A percentile compares a stretch with the other conserved stretches of the same genome.
Conservation (phyloP, 2,329 filamentous ascomycete species). For the Trichoderma sp. region DNA sequence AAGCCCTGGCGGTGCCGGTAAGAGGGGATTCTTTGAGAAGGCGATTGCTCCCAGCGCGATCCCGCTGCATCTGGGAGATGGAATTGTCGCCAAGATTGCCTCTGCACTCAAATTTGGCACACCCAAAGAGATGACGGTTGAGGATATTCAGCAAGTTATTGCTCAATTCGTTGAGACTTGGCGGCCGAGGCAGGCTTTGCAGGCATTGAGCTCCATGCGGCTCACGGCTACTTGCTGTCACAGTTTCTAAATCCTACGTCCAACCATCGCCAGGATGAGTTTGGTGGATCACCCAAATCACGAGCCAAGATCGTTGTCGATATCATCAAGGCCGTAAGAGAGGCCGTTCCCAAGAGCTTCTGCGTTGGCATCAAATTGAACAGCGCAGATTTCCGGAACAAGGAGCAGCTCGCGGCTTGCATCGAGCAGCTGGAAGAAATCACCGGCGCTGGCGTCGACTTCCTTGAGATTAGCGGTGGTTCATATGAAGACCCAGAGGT, state of each 20-base stretch:
- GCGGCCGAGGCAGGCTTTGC: slow-evolving; percentile 51
- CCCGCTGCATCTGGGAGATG: slow-evolving; percentile 47
- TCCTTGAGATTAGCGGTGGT: slow-evolving; percentile 70
- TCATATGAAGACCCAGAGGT: slow-evolving; percentile 58
- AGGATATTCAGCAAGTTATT: slow-evolving; percentile 59
- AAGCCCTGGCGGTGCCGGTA: slow-evolving; percentile 46
- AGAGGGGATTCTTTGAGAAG: slow-evolving; percentile 43
- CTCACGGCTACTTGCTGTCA: slow-evolving; percentile 61
- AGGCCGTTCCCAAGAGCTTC: slow-evolving; percentile 46
- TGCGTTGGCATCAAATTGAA: slow-evolving; percentile 61
- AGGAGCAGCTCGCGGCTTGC: slow-evolving; percentile 52
- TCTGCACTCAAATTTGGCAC: slow-evolving; percentile 52
- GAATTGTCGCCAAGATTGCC: slow-evolving; percentile 41
- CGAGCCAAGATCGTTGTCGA: slow-evolving; percentile 57
- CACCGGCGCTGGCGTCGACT: slow-evolving; percentile 59
- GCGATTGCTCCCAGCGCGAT: slow-evolving; percentile 50
- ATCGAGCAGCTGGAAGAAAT: slow-evolving; percentile 62
- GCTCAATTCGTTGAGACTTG: slow-evolving; percentile 56
- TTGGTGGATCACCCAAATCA: slow-evolving; percentile 56
- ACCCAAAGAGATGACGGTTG: slow-evolving; percentile 58
- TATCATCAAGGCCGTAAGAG: slow-evolving; percentile 50
- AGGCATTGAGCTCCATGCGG: slow-evolving; percentile 52
- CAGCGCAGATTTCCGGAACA: slow-evolving; percentile 58
- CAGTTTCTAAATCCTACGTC: slow-evolving; percentile 57
- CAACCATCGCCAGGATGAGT: slow-evolving; percentile 58